phyloP scores from a whole-genome alignment of 1,139 yeast species.

The Keqinozyma sinolaborantium region DNA sequence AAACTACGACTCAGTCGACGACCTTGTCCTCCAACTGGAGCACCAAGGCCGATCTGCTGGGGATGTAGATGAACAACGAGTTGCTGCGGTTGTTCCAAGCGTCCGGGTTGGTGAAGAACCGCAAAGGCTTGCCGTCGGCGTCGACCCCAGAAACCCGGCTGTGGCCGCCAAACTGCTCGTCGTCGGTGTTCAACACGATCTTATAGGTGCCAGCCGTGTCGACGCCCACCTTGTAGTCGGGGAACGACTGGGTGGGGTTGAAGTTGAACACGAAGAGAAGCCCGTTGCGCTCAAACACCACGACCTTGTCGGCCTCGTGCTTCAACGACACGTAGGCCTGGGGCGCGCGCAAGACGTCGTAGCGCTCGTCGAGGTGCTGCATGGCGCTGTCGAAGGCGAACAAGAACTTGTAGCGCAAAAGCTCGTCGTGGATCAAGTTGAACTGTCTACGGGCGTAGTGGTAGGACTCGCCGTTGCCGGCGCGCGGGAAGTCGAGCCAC shows the following conservation, averaged over 20 bases:
- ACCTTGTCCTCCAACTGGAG: constrained; percentile 14
- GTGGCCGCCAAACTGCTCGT: constrained; percentile 76
- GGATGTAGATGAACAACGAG: constrained; percentile 78
- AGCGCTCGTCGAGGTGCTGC: constrained; percentile 70
- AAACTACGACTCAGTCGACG: too few species aligned
- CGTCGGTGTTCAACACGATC: constrained; percentile 74
- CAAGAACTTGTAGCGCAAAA: constrained; percentile 74
- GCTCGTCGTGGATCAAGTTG: constrained; percentile 74
- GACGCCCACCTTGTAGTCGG: constrained; percentile 88
- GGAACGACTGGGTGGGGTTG: constrained; percentile 77
- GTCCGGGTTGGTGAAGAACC: constrained; percentile 67
- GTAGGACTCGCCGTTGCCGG: constrained; percentile 81
- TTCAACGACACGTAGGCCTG: constrained; percentile 88
- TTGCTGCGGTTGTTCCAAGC: constrained; percentile 79
- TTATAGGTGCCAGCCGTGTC: constrained; percentile 74
- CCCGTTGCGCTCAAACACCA: constrained; percentile 87
- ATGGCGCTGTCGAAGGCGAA: constrained; percentile 79
- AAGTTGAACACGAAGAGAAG: constrained; percentile 83
- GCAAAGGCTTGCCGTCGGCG: constrained; percentile 31
- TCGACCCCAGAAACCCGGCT: constrained; percentile 57
- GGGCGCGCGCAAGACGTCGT: constrained; percentile 69
- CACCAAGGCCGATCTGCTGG: constrained; percentile 77
- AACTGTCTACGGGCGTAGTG: constrained; percentile 96
- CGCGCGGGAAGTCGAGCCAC: constrained; percentile 97
- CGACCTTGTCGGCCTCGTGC: constrained; percentile 81